Conservation (phyloP, 164 flowering plant genomes). For the Cinnamomum micranthum region DNA sequence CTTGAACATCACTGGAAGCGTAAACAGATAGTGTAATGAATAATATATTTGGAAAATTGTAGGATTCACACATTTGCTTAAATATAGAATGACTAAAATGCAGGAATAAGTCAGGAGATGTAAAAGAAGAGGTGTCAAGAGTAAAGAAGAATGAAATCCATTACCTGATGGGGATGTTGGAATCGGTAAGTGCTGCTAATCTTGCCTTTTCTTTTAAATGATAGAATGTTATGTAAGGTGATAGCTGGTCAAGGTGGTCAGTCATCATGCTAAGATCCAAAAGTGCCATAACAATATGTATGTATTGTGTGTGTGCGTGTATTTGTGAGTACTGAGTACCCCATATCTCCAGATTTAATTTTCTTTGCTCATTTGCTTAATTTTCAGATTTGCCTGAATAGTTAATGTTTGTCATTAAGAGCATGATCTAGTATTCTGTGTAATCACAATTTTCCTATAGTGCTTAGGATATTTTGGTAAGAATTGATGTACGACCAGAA, state of each 20-base stretch:
- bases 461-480: no score
- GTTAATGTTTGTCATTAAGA: no score
- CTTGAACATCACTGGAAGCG: no score
- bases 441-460: no score
- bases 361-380: no score
- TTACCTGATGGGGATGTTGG: conserved; percentile 32
- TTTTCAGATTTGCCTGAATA: no score
- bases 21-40: neutral
- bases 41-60: neutral
- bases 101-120: conserved; percentile 52
- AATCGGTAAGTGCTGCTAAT: conserved; percentile 28
- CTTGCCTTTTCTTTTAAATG: neutral
- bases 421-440: no score
- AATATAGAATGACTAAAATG: conserved; percentile 16
- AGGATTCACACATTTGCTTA: neutral
- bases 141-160: conserved; percentile 52
- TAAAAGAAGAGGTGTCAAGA: conserved; percentile 21
- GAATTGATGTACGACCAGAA: no score
- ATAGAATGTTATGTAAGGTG: neutral
- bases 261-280: no score
- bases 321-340: no score
- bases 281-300: neutral
- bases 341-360: no score
- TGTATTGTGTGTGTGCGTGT: no score
- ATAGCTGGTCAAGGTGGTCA: neutral